Conservation (phyloP, 768 basidiomycete genomes). For the Boletus rex-veris region DNA sequence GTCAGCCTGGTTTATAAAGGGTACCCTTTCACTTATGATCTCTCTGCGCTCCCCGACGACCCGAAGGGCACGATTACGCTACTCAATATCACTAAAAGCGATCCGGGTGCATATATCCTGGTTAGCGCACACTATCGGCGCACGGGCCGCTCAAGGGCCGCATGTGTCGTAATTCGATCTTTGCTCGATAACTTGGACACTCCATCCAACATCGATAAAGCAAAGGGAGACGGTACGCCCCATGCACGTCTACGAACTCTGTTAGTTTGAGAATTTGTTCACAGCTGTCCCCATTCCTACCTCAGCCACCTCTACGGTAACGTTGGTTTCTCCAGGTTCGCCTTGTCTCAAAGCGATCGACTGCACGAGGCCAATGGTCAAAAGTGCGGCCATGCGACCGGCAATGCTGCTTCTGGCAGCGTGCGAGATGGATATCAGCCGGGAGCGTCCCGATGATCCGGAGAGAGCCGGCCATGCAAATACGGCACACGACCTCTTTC, state of each 20-base stretch:
- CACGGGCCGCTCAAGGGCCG: constrained; percentile 31
- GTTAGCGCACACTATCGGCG: constrained; percentile 33
- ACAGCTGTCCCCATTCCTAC: constrained; percentile 8
- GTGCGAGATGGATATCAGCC: constrained; percentile 32
- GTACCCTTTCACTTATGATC: constrained; percentile 27
- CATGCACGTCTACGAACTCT: constrained; percentile 7
- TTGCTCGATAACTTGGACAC: constrained; percentile 16
- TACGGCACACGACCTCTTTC: constrained; percentile 29
- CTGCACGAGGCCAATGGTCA: constrained; percentile 6
- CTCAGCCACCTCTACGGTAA: constrained; percentile 7
- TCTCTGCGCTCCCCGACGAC: constrained; percentile 29
- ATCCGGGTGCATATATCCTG: constrained; percentile 32
- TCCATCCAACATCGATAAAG: constrained; percentile 13
- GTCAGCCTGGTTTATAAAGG: constrained; percentile 28
- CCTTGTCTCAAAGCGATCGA: constrained; percentile 8
- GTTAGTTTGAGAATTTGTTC: constrained; percentile 14
- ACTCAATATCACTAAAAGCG: constrained; percentile 26
- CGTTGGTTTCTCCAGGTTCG: constrained; percentile 6
- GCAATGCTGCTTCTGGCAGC: constrained; percentile 31
- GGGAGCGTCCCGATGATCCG: constrained; percentile 20
- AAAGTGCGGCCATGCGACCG: constrained; percentile 22
- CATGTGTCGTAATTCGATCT: constrained; percentile 26
- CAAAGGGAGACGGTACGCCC: constrained; percentile 26
- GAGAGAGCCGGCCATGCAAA: constrained; percentile 20
- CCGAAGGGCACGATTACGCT: constrained; percentile 26